Percentiles rank a stretch among this genome's conserved stretches.
Conservation (phyloP, 208 protist species). For the Leishmania tropica region DNA sequence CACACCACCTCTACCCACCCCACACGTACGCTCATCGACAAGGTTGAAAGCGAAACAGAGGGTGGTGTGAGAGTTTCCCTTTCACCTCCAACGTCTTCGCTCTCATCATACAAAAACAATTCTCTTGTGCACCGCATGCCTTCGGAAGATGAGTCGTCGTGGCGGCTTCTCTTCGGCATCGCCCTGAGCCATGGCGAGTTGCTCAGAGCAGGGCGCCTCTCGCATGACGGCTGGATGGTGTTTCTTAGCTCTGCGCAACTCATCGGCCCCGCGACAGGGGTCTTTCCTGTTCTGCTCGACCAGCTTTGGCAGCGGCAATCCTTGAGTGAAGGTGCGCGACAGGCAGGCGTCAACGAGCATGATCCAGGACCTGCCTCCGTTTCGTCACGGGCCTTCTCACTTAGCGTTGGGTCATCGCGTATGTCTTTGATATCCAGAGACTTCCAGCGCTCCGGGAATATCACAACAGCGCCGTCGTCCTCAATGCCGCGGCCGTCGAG, state of each 20-base stretch:
- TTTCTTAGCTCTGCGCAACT: constrained; percentile 68
- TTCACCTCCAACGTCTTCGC: background rate
- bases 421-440: background rate
- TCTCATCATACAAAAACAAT: background rate
- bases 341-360: background rate
- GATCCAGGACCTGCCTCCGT: background rate
- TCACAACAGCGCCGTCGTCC: background rate
- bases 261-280: constrained; percentile 59
- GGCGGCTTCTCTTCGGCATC: constrained; percentile 86
- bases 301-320: constrained; percentile 59
- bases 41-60: background rate
- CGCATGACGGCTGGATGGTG: constrained; percentile 55
- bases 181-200: constrained; percentile 79
- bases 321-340: background rate
- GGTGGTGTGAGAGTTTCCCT: background rate
- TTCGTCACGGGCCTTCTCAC: background rate
- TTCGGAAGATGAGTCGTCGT: constrained; percentile 50
- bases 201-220: constrained; percentile 38
- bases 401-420: background rate
- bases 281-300: constrained; percentile 74
- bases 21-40: background rate
- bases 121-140: constrained; percentile 18
- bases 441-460: too few species aligned
- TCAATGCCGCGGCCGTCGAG: background rate
- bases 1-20: background rate